These are phyloP conservation scores for Hericium alpestre DNA, from an alignment of 768 basidiomycete genomes.

Conservation along the genomic window DNA sequence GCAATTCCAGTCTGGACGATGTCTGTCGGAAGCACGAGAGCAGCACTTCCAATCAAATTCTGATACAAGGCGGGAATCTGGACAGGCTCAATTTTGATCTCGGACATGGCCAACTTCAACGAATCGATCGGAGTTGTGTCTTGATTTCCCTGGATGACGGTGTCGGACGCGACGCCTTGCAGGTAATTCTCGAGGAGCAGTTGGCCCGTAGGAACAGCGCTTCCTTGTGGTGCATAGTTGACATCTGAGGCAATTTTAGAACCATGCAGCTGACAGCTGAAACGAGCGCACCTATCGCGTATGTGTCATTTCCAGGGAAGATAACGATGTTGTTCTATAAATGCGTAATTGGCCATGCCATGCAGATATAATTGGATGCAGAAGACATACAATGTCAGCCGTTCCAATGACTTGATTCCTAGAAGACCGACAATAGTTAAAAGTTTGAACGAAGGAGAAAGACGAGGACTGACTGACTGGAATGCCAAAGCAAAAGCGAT, in stretches of 20 bases:
- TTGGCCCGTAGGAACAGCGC: constrained; percentile 41
- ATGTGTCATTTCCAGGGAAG: constrained; percentile 43
- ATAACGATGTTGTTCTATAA: constrained; percentile 44
- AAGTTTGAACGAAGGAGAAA: too few species aligned
- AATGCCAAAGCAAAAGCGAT: too few species aligned
- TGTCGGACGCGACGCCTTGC: constrained; percentile 48
- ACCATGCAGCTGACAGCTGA: neutral
- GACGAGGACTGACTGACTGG: too few species aligned
- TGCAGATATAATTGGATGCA: neutral
- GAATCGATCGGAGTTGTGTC: constrained; percentile 51
- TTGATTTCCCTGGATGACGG: constrained; percentile 44
- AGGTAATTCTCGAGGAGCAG: constrained; percentile 55
- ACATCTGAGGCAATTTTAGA: constrained; percentile 32
- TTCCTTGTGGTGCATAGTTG: constrained; percentile 48
- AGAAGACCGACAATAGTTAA: neutral
- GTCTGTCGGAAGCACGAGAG: constrained; percentile 50
- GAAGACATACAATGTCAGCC: constrained; percentile 39
- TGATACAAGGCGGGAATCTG: constrained; percentile 54
- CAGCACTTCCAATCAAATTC: constrained; percentile 46
- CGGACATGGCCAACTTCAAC: constrained; percentile 47
- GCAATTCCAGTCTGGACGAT: constrained; percentile 54
- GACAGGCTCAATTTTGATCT: constrained; percentile 50
- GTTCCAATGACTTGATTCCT: constrained; percentile 44
- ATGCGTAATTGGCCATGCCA: neutral
- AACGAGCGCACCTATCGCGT: constrained; percentile 37